Conservation (phyloP, 257 asterid genomes). For the Avicennia marina region DNA sequence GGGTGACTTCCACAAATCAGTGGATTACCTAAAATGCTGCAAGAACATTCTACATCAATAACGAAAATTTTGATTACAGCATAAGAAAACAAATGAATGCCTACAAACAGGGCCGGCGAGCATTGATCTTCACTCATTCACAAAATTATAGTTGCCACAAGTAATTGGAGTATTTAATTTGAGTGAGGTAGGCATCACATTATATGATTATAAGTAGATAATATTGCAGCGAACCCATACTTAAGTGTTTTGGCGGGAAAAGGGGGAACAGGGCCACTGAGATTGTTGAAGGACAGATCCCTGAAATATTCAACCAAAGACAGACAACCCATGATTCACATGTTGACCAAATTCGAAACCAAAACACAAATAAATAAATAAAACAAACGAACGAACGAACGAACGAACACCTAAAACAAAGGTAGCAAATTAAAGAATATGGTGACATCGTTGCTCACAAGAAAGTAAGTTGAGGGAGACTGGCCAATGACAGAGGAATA, state of each 20-base stretch:
- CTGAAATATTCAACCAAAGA: constrained; percentile 36
- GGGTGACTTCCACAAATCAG: constrained; percentile 70
- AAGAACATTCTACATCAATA: neutral
- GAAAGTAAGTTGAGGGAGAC: constrained; percentile 89
- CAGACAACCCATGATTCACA: neutral
- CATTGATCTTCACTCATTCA: too few relatives aligned
- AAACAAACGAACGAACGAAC: too few relatives aligned
- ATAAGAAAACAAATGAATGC: too few relatives aligned
- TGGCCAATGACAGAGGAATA: constrained; percentile 73
- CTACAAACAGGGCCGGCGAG: too few relatives aligned
- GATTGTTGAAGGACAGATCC: constrained; percentile 95
- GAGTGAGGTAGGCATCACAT: too few relatives aligned
- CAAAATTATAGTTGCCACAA: too few relatives aligned
- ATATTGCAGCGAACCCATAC: constrained; percentile 57
- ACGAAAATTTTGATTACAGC: too few relatives aligned
- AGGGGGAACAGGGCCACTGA: constrained; percentile 81
- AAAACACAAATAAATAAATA: too few relatives aligned
- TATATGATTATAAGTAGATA: too few relatives aligned
- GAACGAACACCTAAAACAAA: neutral
- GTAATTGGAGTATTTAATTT: too few relatives aligned
- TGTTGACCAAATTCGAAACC: too few relatives aligned
- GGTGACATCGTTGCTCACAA: constrained; percentile 54
- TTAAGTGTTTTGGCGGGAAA: constrained; percentile 77
- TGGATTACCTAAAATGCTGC: constrained; percentile 79
- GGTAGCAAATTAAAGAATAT: too few relatives aligned